Evolutionary conservation across 345 rosid genomes (phyloP).

Genomic region (Camelina hispida): DNA sequence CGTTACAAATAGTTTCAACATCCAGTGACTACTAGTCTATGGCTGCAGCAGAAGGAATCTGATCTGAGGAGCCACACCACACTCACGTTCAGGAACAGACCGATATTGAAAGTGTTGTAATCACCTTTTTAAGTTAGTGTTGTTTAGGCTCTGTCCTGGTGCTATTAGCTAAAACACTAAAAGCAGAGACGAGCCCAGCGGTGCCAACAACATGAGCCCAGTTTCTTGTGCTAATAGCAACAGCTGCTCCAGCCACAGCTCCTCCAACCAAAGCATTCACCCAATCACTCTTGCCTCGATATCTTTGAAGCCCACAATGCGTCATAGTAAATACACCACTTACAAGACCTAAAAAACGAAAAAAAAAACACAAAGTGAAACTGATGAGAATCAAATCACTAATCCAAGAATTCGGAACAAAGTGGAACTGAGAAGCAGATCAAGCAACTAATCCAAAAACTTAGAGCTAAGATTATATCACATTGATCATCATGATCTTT

Average conservation of each 20-base stretch:
- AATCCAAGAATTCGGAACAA: background rate
- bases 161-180: conserved; percentile 67
- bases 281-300: conserved; percentile 72
- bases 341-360: conserved; percentile 59
- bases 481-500: conserved; percentile 1
- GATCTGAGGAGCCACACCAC: background rate
- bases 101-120: background rate
- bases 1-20: background rate
- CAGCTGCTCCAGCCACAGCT: conserved; percentile 79
- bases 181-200: conserved; percentile 70
- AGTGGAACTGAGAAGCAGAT: background rate
- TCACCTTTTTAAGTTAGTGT: conserved; percentile 28
- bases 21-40: background rate
- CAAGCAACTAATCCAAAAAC: background rate
- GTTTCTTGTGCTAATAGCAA: conserved; percentile 66
- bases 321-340: conserved; percentile 70
- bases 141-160: conserved; percentile 55
- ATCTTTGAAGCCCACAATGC: conserved; percentile 69
- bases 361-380: background rate
- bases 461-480: conserved; percentile 1
- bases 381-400: conserved; percentile 4
- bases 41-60: background rate
- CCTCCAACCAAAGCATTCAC: conserved; percentile 78
- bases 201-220: conserved; percentile 60
- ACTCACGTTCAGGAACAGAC: background rate